Evolutionary conservation across 768 basidiomycete genomes (phyloP).

Genomic region (Termitomyces sp.): DNA sequence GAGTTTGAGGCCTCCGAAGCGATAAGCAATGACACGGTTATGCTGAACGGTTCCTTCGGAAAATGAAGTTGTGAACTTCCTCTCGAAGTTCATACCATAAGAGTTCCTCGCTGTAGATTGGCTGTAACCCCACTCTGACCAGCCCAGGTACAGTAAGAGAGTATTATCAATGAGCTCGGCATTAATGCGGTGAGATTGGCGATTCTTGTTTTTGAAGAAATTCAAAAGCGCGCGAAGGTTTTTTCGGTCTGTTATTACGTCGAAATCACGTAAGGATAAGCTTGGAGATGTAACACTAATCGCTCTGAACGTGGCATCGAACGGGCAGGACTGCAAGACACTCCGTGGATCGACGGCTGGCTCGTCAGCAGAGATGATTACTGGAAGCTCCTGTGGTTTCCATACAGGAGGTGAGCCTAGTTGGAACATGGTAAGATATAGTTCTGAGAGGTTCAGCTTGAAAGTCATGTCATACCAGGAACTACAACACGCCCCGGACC

Average conservation of each 20-base stretch:
- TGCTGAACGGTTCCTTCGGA: conserved; percentile 14
- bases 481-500: conserved; percentile 11
- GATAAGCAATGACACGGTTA: conserved; percentile 15
- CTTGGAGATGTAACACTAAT: conserved; percentile 10
- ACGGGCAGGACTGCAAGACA: conserved; percentile 10
- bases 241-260: conserved; percentile 17
- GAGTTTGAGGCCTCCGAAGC: conserved; percentile 22
- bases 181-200: conserved; percentile 12
- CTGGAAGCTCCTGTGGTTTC: conserved; percentile 13
- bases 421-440: background rate
- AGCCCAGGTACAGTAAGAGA: conserved; percentile 16
- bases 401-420: conserved; percentile 15
- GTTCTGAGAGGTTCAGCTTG: background rate
- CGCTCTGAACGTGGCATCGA: conserved; percentile 13
- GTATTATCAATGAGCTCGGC: conserved; percentile 15
- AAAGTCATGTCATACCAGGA: conserved; percentile 3
- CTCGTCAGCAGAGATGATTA: conserved; percentile 6
- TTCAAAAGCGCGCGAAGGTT: conserved; percentile 16
- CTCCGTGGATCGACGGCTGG: conserved; percentile 12
- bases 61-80: conserved; percentile 12
- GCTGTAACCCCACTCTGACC: conserved; percentile 10
- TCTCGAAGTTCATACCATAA: conserved; percentile 16
- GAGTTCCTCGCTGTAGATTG: background rate
- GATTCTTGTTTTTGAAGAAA: conserved; percentile 5
- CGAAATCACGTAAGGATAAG: conserved; percentile 9